A percentile compares a stretch with the other conserved stretches of the same genome.
These are phyloP conservation scores for Scutellaria baicalensis DNA, from an alignment of 257 asterid genomes.

Conservation along the genomic window DNA sequence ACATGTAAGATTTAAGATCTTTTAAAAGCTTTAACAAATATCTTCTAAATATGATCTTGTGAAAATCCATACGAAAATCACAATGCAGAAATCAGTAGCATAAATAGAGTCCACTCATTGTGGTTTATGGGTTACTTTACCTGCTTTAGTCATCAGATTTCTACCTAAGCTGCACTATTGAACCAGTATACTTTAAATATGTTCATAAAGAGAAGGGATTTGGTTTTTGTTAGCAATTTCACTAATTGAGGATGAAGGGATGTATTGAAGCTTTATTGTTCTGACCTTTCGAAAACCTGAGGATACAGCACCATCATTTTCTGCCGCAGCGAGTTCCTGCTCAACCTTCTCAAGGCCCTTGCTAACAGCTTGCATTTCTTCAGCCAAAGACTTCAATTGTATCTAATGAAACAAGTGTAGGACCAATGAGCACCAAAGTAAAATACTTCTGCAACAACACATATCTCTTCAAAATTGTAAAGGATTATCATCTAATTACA, in stretches of 20 bases:
- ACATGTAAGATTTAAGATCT: no score
- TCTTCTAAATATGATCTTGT: no score
- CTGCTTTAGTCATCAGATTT: not conserved
- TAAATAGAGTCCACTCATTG: no score
- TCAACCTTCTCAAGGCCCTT: conserved; percentile 98
- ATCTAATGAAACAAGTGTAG: conserved; percentile 43
- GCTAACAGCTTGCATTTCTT: conserved; percentile 98
- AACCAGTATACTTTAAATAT: not conserved
- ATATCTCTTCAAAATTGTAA: not conserved
- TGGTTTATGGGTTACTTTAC: no score
- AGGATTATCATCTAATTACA: conserved; percentile 5
- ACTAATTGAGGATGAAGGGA: not conserved
- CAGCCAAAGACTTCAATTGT: conserved; percentile 94
- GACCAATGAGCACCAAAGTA: conserved; percentile 13
- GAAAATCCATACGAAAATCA: no score
- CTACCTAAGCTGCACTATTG: not conserved
- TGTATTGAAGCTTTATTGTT: not conserved
- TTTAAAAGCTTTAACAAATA: no score
- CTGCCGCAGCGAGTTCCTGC: conserved; percentile 83
- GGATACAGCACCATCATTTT: conserved; percentile 84
- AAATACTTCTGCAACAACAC: conserved; percentile 11
- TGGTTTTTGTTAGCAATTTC: not conserved
- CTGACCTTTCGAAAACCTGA: conserved; percentile 82
- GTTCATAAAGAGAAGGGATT: not conserved
- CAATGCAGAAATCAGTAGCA: no score